Base-by-base conservation (phyloP, 495 filamentous ascomycete genomes). In the Penicillium coffeae region DNA sequence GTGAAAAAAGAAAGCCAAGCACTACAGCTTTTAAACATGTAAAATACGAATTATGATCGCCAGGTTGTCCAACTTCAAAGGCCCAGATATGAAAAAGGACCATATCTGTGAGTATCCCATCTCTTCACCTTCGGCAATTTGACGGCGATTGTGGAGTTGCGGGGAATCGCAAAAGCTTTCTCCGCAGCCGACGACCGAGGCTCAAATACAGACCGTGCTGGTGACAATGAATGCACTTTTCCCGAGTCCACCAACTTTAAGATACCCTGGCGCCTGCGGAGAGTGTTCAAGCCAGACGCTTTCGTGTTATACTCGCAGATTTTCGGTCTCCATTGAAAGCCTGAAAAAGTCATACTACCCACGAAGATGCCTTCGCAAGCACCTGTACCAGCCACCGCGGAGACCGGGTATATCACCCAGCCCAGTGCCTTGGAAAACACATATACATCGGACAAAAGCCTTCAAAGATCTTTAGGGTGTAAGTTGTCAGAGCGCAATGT, bases 301-400 rank as follows among this genome's bases (percentile, higher is more conserved):
- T 30, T n/a, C n/a, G n/a, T n/a, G n/a, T n/a, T n/a, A n/a, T n/a
- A n/a, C n/a, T n/a, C n/a, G n/a, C 38, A 10, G 38, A 42, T 42
- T 42, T 27, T n/a, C 8, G 8, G n/a, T n/a, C n/a, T n/a, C 39
- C 27, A 21, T 2, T n/a, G 9, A 16, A 21, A 34, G n/a, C 2
- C 41, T 30, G 3, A 27, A 42, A 42, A 13, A 13, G 21, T 35
- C 18, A 21, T 21, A 16, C 7, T 6, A 9, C 3, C 21, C 21
- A 19, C 8, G 9, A 21, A 21, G 8, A 56, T 56, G 50, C 80
- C 81, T 66, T 81, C 83, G 54, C 79, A 36, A 2, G 34, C 45
- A 14, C 35, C 52, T 1, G 35, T 55, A 33, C 63, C 65, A 6
- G 67, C 67, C 13, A 68, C 67, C 9, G 67, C 61, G 15, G 62